Evolutionary conservation across 2,329 filamentous ascomycete species (phyloP), one percentile per base, ranked within the genome.

Genomic region (Ceratocystis huliohia): DNA sequence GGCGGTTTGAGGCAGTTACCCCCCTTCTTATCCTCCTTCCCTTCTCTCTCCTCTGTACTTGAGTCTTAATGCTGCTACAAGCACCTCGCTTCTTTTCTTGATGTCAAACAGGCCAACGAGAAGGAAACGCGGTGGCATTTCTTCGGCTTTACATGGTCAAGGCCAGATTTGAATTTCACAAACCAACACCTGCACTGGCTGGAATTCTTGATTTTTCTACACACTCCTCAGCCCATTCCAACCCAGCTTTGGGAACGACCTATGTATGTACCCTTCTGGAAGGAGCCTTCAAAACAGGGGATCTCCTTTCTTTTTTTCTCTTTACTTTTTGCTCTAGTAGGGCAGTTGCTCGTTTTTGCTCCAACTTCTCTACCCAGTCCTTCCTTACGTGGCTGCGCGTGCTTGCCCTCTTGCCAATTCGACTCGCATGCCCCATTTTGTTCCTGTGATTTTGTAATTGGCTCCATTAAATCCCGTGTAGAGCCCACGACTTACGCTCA

Each of bases 121-220:
- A 37, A 59, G n/a, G 8, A 33, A 7, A 59, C 56, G 56, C 56
- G 7, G 56, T 59, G 56, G 56, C 28, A 59, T 59, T 37, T 59
- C 17, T 37, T 59, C 56, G 28, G 53, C 25, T n/a, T 37, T 59
- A 20, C 56, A 20, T 37, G 53, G 25, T 33, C 37, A 33, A 33
- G 28, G 13, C 56, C 56, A 59, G 56, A 28, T 30, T 20, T 59
- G 56, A 30, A 59, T 37, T 59, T 59, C 28, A 10, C 28, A 17
- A 17, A 4, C 28, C n/a, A 41, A 41, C 30, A 41, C 37, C 3
- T 41, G 37, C 30, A 10, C 5, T 20, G 28, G 56, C 5, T 20
- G 28, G 56, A 37, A 20, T 63, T 15, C 5, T 30, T 48, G 10
- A 5, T 63, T 63, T 48, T 20, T 8, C 15, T 59, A 20, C 53